These are phyloP conservation scores for Delitschia confertaspora DNA, from an alignment of 495 filamentous ascomycete genomes.

Conservation along the genomic window DNA sequence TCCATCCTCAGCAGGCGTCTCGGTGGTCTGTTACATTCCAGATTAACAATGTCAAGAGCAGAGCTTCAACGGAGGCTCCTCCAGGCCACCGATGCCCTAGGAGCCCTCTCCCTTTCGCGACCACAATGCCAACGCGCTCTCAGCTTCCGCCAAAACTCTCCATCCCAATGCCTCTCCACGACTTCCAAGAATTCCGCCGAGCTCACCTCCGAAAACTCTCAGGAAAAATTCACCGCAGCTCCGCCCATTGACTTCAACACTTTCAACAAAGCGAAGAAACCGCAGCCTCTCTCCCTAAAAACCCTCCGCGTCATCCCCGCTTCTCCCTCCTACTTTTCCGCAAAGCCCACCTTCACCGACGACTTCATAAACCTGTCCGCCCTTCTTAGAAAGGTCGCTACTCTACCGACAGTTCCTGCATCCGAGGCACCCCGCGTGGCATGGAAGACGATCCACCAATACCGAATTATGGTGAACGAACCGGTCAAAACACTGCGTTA, in stretches of 20 bases:
- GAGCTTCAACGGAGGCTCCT: slow-evolving; percentile 16
- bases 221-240: slow-evolving; percentile 17
- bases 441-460: slow-evolving; percentile 75
- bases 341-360: slow-evolving; percentile 76
- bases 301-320: slow-evolving; percentile 65
- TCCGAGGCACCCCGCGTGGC: slow-evolving; percentile 64
- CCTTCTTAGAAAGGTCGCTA: slow-evolving; percentile 58
- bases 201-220: slow-evolving; percentile 4
- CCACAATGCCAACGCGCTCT: slow-evolving; percentile 9
- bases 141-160: slow-evolving; percentile 1
- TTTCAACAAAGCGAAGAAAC: slow-evolving; percentile 27
- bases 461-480: slow-evolving; percentile 66
- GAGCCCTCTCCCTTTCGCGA: slow-evolving; percentile 6
- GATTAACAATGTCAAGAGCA: slow-evolving; percentile 4
- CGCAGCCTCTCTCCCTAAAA: too few relatives aligned
- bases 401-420: slow-evolving; percentile 57
- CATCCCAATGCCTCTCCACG: slow-evolving; percentile 18
- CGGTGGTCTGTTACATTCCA: not conserved
- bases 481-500: slow-evolving; percentile 71
- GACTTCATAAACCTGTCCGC: slow-evolving; percentile 62
- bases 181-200: slow-evolving; percentile 11
- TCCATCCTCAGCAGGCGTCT: not conserved
- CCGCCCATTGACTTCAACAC: slow-evolving; percentile 19
- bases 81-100: slow-evolving; percentile 8
- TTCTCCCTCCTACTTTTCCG: slow-evolving; percentile 90